A percentile compares a stretch with the other conserved stretches of the same genome.
These are phyloP conservation scores for Gossypium gossypioides DNA, from an alignment of 441 rosid species.

Conservation along the genomic window DNA sequence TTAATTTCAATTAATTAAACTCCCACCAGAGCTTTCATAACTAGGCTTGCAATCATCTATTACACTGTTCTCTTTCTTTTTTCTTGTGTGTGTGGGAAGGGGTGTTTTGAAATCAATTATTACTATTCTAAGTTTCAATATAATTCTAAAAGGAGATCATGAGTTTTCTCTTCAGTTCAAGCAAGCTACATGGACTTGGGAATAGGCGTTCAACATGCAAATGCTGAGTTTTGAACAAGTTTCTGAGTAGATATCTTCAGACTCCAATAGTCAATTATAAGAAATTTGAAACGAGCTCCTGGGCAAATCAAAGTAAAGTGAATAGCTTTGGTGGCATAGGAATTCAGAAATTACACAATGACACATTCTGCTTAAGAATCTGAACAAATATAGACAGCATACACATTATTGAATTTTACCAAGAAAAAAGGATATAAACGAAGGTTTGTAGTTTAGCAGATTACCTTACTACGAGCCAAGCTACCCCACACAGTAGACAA, in stretches of 20 bases:
- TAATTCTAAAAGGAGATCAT: background rate
- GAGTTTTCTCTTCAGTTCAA: background rate
- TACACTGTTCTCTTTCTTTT: background rate
- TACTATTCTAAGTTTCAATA: background rate
- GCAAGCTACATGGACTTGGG: background rate
- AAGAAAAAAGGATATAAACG: background rate
- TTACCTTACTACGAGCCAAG: slow-evolving; percentile 98
- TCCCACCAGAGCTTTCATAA: background rate
- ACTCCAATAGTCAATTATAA: background rate
- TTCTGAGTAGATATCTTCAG: background rate
- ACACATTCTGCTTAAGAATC: background rate
- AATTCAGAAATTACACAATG: background rate
- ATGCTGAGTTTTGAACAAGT: background rate
- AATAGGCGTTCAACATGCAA: background rate
- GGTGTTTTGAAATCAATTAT: background rate
- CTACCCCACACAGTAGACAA: slow-evolving; percentile 99
- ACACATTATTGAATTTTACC: background rate
- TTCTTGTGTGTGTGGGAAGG: background rate
- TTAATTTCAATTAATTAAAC: slow-evolving; percentile 4
- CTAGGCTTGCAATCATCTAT: background rate
- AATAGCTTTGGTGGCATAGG: background rate
- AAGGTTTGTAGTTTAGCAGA: background rate
- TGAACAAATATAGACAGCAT: background rate
- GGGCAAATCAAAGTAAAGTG: background rate
- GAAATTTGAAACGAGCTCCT: background rate